Percentiles rank a stretch among this genome's conserved stretches.
phyloP scores from a whole-genome alignment of 345 rosid genomes.

The Hibiscus trionum region DNA sequence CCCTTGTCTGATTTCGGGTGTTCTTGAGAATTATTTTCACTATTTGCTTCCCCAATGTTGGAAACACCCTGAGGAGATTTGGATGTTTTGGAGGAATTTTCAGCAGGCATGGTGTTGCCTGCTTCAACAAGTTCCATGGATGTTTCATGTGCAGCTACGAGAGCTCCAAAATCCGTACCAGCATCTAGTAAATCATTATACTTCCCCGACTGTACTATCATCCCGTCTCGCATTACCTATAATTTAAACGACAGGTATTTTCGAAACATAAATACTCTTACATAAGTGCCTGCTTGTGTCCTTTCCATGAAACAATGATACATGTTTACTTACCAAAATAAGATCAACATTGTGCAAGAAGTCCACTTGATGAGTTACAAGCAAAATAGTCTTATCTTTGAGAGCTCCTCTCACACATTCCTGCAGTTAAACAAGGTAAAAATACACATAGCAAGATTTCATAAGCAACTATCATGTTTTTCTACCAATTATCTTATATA shows the following conservation, averaged over 20 bases:
- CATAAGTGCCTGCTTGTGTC: background rate
- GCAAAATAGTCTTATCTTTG: conserved; percentile 74
- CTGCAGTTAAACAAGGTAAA: conserved; percentile 27
- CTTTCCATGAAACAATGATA: background rate
- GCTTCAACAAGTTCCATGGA: conserved; percentile 82
- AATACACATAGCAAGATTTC: conserved; percentile 9
- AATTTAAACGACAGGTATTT: background rate
- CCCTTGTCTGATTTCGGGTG: conserved; percentile 39
- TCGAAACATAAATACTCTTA: background rate
- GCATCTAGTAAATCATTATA: conserved; percentile 47
- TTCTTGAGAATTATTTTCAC: conserved; percentile 38
- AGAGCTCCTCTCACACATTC: conserved; percentile 85
- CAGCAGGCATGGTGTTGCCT: conserved; percentile 19
- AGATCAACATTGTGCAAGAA: conserved; percentile 84
- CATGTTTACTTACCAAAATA: conserved; percentile 44
- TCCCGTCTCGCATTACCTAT: conserved; percentile 92
- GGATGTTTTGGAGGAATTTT: conserved; percentile 33
- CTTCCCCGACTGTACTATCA: conserved; percentile 78
- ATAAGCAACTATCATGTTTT: background rate
- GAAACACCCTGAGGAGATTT: conserved; percentile 27
- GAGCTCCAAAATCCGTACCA: conserved; percentile 63
- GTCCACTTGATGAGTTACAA: conserved; percentile 95
- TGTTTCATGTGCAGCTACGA: conserved; percentile 80
- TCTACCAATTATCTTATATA: background rate
- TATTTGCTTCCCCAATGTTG: conserved; percentile 35